Evolutionary conservation across 2,329 filamentous ascomycete species (phyloP).

Genomic region (Colletotrichum sp.): DNA sequence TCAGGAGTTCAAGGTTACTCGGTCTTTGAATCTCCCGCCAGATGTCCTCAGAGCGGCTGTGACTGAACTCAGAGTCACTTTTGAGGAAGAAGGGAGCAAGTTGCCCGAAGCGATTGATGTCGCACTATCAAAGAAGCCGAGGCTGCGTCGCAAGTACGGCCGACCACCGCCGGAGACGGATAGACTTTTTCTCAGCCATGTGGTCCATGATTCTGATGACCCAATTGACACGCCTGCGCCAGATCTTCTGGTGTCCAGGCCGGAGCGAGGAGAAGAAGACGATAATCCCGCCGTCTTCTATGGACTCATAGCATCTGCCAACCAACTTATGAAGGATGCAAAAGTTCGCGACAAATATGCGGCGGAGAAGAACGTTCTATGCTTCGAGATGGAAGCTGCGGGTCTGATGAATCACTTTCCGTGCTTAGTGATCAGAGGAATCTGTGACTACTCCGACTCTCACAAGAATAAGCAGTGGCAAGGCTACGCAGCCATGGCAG

Average conservation of each 20-base stretch:
- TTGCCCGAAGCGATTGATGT: neutral
- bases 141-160: neutral
- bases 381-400: conserved; percentile 30
- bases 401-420: conserved; percentile 23
- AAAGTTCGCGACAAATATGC: conserved; percentile 30
- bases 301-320: conserved; percentile 34
- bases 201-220: neutral
- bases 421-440: conserved; percentile 41
- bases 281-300: conserved; percentile 20
- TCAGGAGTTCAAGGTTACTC: neutral
- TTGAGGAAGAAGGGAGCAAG: neutral
- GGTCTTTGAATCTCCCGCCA: conserved; percentile 1
- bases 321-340: conserved; percentile 41
- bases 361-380: conserved; percentile 3
- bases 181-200: neutral
- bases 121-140: neutral
- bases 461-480: conserved; percentile 44
- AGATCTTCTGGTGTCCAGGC: neutral
- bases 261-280: neutral
- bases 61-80: neutral
- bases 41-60: neutral
- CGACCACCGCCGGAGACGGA: neutral
- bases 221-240: neutral
- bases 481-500: conserved; percentile 35
- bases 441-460: conserved; percentile 44